These are phyloP conservation scores for Drechslerella stenobrocha DNA, from an alignment of 2,329 filamentous ascomycete genomes.

Conservation along the genomic window DNA sequence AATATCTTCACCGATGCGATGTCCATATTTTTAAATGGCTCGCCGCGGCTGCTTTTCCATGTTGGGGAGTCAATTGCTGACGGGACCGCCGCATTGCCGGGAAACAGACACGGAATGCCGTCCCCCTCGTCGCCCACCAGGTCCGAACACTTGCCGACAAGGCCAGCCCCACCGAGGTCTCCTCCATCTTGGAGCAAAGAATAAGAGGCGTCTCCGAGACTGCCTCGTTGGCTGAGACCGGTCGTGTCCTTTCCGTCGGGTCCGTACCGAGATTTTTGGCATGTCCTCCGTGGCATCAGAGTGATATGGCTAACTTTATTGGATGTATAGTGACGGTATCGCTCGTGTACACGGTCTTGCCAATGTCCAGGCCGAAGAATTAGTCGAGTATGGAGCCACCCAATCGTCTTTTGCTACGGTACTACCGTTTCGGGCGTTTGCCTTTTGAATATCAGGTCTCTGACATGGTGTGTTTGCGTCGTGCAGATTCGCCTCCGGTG, in stretches of 20 bases:
- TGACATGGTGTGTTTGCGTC: constrained; percentile 50
- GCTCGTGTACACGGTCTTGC: constrained; percentile 99
- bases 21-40: constrained; percentile 39
- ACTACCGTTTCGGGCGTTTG: constrained; percentile 20
- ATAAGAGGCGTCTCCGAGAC: constrained; percentile 99
- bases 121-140: constrained; percentile 74
- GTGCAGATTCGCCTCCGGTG: constrained; percentile 91
- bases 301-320: constrained; percentile 47
- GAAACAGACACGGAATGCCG: constrained; percentile 78
- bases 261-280: constrained; percentile 63
- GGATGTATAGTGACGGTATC: constrained; percentile 87
- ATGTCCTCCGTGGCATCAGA: constrained; percentile 16
- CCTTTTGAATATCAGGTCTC: constrained; percentile 31
- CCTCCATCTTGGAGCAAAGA: constrained; percentile 98
- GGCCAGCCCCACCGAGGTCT: constrained; percentile 95
- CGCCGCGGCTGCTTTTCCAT: constrained; percentile 42
- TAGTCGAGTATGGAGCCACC: constrained; percentile 82
- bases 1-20: constrained; percentile 54
- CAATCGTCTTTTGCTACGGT: constrained; percentile 6
- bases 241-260: constrained; percentile 97
- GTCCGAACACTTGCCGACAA: constrained; percentile 89
- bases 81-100: constrained; percentile 54
- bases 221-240: constrained; percentile 93
- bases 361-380: constrained; percentile 99
- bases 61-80: constrained; percentile 41